Evolutionary conservation across 2,329 filamentous ascomycete species (phyloP).

Genomic region (Calonectria hongkongensis): DNA sequence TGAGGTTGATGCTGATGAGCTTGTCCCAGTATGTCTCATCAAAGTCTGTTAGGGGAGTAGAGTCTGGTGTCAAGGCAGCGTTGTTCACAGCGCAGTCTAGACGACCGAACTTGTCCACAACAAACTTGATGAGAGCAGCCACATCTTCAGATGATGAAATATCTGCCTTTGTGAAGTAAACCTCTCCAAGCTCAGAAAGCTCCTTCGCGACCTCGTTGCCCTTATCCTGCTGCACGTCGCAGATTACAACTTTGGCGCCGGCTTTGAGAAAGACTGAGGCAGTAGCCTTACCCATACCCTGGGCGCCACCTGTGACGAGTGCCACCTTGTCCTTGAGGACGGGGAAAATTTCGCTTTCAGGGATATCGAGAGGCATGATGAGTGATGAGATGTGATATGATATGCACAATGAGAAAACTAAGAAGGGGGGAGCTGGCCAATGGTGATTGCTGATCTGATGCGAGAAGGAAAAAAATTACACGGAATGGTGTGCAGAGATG

Average conservation of each 20-base stretch:
- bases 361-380: constrained; percentile 41
- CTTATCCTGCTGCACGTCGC: constrained; percentile 53
- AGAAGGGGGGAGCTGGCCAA: background rate
- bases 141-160: constrained; percentile 44
- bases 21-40: constrained; percentile 48
- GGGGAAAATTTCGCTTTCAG: constrained; percentile 42
- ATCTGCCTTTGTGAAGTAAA: constrained; percentile 44
- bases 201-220: constrained; percentile 41
- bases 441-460: background rate
- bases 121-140: constrained; percentile 44
- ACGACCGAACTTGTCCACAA: constrained; percentile 44
- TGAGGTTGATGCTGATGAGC: constrained; percentile 47
- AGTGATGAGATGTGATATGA: background rate
- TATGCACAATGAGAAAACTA: background rate
- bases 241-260: constrained; percentile 58
- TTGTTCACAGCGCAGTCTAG: constrained; percentile 47
- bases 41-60: constrained; percentile 45
- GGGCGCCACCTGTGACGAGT: constrained; percentile 57
- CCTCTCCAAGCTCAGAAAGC: constrained; percentile 41
- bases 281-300: constrained; percentile 58
- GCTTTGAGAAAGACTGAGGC: constrained; percentile 56
- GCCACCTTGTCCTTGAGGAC: constrained; percentile 54
- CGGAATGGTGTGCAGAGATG: background rate
- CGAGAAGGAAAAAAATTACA: background rate
- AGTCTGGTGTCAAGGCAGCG: constrained; percentile 45